Conservation (phyloP, 2,329 filamentous ascomycete species). For the Verticillium nonalfalfae region DNA sequence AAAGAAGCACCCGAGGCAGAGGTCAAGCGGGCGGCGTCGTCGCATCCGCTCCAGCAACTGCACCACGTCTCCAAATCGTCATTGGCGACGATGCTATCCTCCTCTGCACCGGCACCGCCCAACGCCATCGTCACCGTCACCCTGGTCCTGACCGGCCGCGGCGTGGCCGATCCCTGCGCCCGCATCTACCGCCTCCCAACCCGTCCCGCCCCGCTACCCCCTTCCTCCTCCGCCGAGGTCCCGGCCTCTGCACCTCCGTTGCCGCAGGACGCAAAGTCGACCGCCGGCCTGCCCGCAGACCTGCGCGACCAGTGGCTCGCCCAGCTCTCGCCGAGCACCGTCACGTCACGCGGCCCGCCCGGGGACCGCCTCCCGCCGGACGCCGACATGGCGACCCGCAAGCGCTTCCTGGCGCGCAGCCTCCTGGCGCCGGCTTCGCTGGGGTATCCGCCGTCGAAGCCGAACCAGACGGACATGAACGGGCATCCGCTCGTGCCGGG, state of each 20-base stretch:
- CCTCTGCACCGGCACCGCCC: slow-evolving; percentile 10
- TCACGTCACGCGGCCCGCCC: slow-evolving; percentile 9
- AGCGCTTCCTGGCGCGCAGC: slow-evolving; percentile 38
- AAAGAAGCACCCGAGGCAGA: slow-evolving; percentile 9
- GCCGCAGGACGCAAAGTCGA: slow-evolving; percentile 4
- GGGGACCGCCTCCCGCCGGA: slow-evolving; percentile 11
- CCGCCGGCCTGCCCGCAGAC: slow-evolving; percentile 29
- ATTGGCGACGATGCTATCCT: slow-evolving; percentile 22
- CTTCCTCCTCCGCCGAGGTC: slow-evolving; percentile 33
- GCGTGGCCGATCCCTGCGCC: slow-evolving; percentile 64
- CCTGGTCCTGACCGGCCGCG: slow-evolving; percentile 62
- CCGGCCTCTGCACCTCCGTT: slow-evolving; percentile 34
- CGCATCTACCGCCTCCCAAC: slow-evolving; percentile 82
- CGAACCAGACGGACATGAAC: slow-evolving; percentile 30
- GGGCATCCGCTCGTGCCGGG: slow-evolving; percentile 64
- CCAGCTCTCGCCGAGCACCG: slow-evolving; percentile 28
- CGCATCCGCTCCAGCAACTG: slow-evolving; percentile 7
- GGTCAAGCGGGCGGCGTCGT: slow-evolving; percentile 7
- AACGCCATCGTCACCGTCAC: slow-evolving; percentile 52
- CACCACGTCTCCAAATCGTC: slow-evolving; percentile 12
- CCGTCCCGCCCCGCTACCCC: slow-evolving; percentile 9
- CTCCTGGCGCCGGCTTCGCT: slow-evolving; percentile 30
- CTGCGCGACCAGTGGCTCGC: slow-evolving; percentile 69
- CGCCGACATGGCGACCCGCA: slow-evolving; percentile 29
- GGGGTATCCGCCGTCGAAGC: slow-evolving; percentile 26